These are phyloP conservation scores for Solanum ossicruentum DNA, from an alignment of 257 asterid genomes.

Conservation along the genomic window DNA sequence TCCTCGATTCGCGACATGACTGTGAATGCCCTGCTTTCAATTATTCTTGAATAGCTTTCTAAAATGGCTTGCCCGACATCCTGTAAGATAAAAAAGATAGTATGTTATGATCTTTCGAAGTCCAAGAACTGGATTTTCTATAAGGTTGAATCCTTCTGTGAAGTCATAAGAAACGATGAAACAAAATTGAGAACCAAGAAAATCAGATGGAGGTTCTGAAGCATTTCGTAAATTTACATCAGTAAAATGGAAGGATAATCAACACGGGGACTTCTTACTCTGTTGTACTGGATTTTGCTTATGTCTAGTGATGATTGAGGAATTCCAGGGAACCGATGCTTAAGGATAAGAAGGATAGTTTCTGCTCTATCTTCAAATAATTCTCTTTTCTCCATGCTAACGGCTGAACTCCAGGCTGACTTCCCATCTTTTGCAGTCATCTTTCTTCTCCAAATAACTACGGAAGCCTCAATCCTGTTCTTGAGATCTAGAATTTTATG, in stretches of 20 bases:
- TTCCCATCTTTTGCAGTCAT: conserved; percentile 70
- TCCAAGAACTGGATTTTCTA: background rate
- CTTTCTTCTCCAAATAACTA: conserved; percentile 74
- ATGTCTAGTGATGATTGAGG: conserved; percentile 78
- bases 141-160: background rate
- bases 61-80: conserved; percentile 87
- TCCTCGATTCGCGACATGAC: conserved; percentile 76
- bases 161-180: background rate
- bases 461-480: conserved; percentile 75
- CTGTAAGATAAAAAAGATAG: conserved; percentile 17
- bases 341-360: conserved; percentile 44
- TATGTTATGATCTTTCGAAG: background rate
- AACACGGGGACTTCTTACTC: conserved; percentile 25
- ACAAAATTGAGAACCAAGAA: background rate
- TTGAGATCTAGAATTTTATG: conserved; percentile 84
- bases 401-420: conserved; percentile 72
- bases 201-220: background rate
- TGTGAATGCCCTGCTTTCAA: conserved; percentile 68
- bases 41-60: conserved; percentile 84
- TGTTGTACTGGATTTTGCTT: conserved; percentile 62
- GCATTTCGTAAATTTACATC: background rate
- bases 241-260: background rate
- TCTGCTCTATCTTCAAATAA: conserved; percentile 73
- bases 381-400: conserved; percentile 77
- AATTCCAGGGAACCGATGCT: conserved; percentile 72